These are phyloP conservation scores for Panicum miliaceum DNA, from an alignment of 176 grass and related monocot genomes.

Conservation along the genomic window DNA sequence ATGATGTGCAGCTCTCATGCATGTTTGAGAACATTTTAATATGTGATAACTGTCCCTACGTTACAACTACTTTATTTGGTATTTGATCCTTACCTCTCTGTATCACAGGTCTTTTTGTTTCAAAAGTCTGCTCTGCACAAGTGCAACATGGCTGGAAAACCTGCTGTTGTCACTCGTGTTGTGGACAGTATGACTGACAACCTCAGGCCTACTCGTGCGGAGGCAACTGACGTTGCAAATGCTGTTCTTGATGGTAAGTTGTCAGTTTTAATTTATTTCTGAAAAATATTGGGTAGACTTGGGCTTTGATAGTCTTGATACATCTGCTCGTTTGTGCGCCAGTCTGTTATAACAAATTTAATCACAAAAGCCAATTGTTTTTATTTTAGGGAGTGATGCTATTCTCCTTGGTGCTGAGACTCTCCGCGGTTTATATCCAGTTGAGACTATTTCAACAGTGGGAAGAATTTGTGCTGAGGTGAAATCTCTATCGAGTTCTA, in stretches of 20 bases:
- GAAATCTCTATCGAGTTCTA: slow-evolving; percentile 16
- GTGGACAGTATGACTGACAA: slow-evolving; percentile 99
- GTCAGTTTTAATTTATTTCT: neutral
- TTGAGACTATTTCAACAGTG: slow-evolving; percentile 93
- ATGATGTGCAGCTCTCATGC: neutral
- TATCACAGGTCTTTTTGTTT: slow-evolving; percentile 86
- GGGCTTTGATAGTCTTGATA: slow-evolving; percentile 6
- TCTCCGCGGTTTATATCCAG: slow-evolving; percentile 92
- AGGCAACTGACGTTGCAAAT: slow-evolving; percentile 98
- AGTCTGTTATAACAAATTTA: slow-evolving; percentile 10
- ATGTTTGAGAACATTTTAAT: neutral
- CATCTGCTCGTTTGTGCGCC: neutral
- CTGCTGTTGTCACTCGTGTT: slow-evolving; percentile 96
- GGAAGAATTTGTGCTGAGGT: slow-evolving; percentile 99
- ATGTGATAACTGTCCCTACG: neutral
- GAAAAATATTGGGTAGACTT: neutral
- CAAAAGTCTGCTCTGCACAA: slow-evolving; percentile 98
- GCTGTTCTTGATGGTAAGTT: slow-evolving; percentile 92
- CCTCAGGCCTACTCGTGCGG: slow-evolving; percentile 93
- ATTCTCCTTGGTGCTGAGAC: slow-evolving; percentile 99
- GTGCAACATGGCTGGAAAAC: slow-evolving; percentile 99
- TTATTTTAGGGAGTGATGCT: slow-evolving; percentile 82
- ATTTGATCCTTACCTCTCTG: slow-evolving; percentile 21
- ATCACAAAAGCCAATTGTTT: slow-evolving; percentile 26
- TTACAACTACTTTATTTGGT: slow-evolving; percentile 20